Base-by-base conservation (phyloP, 2,329 filamentous ascomycete species). In the Curvularia eragrostidis region DNA sequence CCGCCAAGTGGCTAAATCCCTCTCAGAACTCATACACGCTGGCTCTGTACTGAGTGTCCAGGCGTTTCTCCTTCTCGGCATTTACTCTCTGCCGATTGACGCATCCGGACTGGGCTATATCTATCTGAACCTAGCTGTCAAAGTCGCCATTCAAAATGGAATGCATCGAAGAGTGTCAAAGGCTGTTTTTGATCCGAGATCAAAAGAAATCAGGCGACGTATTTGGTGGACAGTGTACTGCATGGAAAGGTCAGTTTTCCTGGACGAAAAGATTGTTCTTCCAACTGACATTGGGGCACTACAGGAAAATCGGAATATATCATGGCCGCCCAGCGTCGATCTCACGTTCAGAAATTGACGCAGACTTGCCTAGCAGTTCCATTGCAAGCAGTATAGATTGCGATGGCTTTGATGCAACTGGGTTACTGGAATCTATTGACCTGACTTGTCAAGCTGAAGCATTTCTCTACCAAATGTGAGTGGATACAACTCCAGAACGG, bases 111-210 rank as follows among this genome's bases (percentile, higher is more conserved):
- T 86, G 19, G 82, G 82, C 2, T 87, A 85, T 61, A 84, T 83
- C 2, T 87, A 87, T 61, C 77, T 85, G 46, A 83, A 83, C 6
- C 69, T 87, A 12, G 82, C 83, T 1, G 74, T 86, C 41, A 85
- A 84, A 58, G 74, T 87, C 56, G 84, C 84, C 1, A 85, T 86
- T 13, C 84, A 86, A 59, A 86, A 86, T 64, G 84, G 84, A 9
- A 85, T 87, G 84, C 84, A 87, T 62, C 77, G 84, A 48, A 81
- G 77, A 52, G 42, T 54, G 15, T 43, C 52, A 12, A 42, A 54
- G 3, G 43, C 38, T 21, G 48, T 42, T 18, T 44, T 61, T 9
- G 52, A 61, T 42, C 1, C 43, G 5, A 59, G 42, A 13, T 52
- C 55, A 12, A 52, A 55, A 18, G 61, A 64, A 23, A 59, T 58